Evolutionary conservation across 148 eudicot species (phyloP), one percentile per base, ranked within the genome.

Genomic region (Spergularia bocconei): DNA sequence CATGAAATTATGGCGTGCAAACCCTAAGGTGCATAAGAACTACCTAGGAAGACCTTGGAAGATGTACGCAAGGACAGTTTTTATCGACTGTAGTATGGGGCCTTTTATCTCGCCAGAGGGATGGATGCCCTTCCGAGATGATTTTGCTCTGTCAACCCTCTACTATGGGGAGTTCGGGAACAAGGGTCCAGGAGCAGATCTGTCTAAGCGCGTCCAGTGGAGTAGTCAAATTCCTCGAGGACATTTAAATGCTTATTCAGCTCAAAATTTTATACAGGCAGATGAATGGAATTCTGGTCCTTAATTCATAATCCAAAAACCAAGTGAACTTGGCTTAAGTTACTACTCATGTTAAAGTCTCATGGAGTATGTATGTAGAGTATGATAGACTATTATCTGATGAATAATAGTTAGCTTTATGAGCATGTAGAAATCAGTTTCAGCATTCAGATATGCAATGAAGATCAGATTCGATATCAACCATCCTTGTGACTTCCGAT

Each of bases 41-140:
- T 93, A 65, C 76, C 69, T 93, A 38, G 98, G 98, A 67, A 83
- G 98, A 61, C 98, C 98, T 0, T 93, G 98, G 98, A 93, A 93
- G 81, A 88, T 86, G 85, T 93, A 82, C 57, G 89, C 97, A 0
- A 91, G 98, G 79, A 89, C 94, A 0, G 88, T 91, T 11, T 85
- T 88, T 52, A 70, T 93, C 2, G 41, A 78, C 4, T 88, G 88
- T 71, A 76, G 19, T 0, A 29, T 93, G 81, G 93, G 87, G 33
- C 84, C 72, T 13, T 77, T 91, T 25, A 53, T 93, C 36, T 36
- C 70, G 0, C 79, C 91, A 0, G 78, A 69, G 11, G 98, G 98
- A 19, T 93, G 98, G 98, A 66, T 88, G 91, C 91, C 92, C 1
- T 93, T 89, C 80, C 71, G 79, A 1, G 92, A 86, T 0, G 90